Conservation (phyloP, 345 rosid species). For the Boechera retrofracta region DNA sequence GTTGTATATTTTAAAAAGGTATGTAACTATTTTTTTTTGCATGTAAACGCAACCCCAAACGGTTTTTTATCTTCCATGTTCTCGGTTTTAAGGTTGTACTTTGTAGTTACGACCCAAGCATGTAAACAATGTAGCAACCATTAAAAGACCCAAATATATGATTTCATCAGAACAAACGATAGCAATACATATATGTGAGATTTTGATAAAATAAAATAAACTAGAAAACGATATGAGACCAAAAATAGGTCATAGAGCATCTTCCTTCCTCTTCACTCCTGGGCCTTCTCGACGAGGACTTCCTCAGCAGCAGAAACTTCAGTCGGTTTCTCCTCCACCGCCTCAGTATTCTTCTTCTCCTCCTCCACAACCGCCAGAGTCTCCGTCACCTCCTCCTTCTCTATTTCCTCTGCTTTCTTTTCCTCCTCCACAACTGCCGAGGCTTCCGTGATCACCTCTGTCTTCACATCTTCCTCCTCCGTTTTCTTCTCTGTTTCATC, state of each 20-base stretch:
- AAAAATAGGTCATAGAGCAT: constrained; percentile 21
- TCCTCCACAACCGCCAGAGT: constrained; percentile 31
- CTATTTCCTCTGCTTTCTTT: not conserved
- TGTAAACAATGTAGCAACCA: constrained; percentile 10
- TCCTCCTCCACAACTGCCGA: constrained; percentile 36
- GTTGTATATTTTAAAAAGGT: not conserved
- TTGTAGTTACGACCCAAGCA: constrained; percentile 2
- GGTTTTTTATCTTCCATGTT: not conserved
- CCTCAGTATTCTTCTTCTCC: constrained; percentile 30
- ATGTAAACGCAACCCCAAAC: not conserved
- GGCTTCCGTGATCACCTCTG: constrained; percentile 28
- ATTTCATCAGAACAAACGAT: constrained; percentile 19
- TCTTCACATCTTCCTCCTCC: constrained; percentile 26
- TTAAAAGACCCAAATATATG: constrained; percentile 18
- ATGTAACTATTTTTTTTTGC: not conserved
- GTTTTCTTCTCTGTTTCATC: constrained; percentile 31
- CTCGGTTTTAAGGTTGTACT: not conserved
- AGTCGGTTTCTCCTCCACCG: constrained; percentile 4
- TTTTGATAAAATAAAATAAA: constrained; percentile 6
- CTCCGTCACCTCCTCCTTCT: constrained; percentile 19
- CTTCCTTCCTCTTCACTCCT: constrained; percentile 29
- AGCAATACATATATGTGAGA: not conserved
- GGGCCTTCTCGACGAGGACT: constrained; percentile 34
- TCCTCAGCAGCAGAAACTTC: constrained; percentile 22
- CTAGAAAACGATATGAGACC: constrained; percentile 22